phyloP scores from a whole-genome alignment of 768 basidiomycete species.

The Hypholoma sublateritium region DNA sequence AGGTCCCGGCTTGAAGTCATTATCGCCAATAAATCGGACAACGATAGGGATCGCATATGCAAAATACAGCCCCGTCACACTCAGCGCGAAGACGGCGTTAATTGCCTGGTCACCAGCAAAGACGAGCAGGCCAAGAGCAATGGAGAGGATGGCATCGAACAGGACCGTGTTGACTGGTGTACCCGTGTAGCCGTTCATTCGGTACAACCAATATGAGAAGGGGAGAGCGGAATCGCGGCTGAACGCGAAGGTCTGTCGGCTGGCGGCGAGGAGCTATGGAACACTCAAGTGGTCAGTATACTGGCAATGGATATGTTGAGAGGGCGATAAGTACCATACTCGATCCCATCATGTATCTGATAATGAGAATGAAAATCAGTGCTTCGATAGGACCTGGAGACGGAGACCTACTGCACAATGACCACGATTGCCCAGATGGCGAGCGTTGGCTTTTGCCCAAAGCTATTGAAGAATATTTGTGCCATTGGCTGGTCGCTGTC shows the following conservation, averaged over 20 bases:
- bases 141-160: conserved; percentile 44
- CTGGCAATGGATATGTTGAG: neutral
- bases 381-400: neutral
- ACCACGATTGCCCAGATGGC: conserved; percentile 40
- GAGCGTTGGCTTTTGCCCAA: conserved; percentile 37
- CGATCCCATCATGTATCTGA: conserved; percentile 63
- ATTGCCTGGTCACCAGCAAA: conserved; percentile 63
- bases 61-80: conserved; percentile 43
- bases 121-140: conserved; percentile 54
- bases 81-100: conserved; percentile 56
- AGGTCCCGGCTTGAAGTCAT: conserved; percentile 55
- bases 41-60: conserved; percentile 57
- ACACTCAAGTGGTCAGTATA: neutral
- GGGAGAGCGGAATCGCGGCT: conserved; percentile 69
- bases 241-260: conserved; percentile 71
- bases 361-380: neutral
- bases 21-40: conserved; percentile 45
- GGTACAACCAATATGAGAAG: conserved; percentile 59
- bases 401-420: conserved; percentile 33
- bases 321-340: conserved; percentile 38
- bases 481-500: conserved; percentile 60
- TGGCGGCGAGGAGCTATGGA: conserved; percentile 26
- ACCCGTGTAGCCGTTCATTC: conserved; percentile 52
- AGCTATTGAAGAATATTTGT: conserved; percentile 51
- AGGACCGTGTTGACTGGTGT: conserved; percentile 67